phyloP scores from a whole-genome alignment of 371 early-diverging fungal species.

The Rhizopus arrhizus region DNA sequence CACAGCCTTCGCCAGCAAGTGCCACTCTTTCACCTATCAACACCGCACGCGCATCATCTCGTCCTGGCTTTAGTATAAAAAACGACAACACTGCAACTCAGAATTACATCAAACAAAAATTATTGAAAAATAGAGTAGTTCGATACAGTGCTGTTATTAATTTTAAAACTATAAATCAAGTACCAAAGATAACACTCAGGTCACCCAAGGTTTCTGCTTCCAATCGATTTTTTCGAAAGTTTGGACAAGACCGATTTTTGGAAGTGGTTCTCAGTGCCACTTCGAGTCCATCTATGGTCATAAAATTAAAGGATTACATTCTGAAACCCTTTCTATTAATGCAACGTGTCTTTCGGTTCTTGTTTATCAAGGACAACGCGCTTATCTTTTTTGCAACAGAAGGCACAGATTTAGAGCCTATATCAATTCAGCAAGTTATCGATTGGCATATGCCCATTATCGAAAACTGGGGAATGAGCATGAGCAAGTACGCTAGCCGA shows the following conservation, averaged over 20 bases:
- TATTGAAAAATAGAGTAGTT: conserved; percentile 26
- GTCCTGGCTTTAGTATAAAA: neutral
- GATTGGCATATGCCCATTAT: conserved; percentile 51
- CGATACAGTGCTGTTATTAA: conserved; percentile 33
- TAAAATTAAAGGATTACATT: conserved; percentile 18
- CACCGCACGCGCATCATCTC: too few relatives aligned
- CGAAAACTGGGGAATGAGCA: conserved; percentile 45
- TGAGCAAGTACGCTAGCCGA: conserved; percentile 48
- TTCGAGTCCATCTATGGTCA: conserved; percentile 18
- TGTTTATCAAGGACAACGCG: conserved; percentile 44
- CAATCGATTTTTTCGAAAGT: conserved; percentile 50
- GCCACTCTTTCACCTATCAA: neutral
- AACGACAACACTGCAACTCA: neutral
- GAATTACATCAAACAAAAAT: neutral
- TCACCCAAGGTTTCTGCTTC: conserved; percentile 40
- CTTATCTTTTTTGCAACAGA: conserved; percentile 47
- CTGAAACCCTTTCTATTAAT: conserved; percentile 43
- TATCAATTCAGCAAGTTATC: conserved; percentile 39
- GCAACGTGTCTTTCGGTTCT: conserved; percentile 38
- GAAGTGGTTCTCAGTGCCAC: conserved; percentile 32
- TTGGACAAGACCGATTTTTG: conserved; percentile 42
- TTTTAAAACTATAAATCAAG: neutral
- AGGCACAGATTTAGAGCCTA: conserved; percentile 33
- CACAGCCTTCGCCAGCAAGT: neutral
- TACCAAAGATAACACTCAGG: conserved; percentile 28